Percentiles rank a stretch among this genome's conserved stretches.
These are phyloP conservation scores for Dendrocalamus latiflorus DNA, from an alignment of 202 grass and related monocot genomes.

Conservation along the genomic window DNA sequence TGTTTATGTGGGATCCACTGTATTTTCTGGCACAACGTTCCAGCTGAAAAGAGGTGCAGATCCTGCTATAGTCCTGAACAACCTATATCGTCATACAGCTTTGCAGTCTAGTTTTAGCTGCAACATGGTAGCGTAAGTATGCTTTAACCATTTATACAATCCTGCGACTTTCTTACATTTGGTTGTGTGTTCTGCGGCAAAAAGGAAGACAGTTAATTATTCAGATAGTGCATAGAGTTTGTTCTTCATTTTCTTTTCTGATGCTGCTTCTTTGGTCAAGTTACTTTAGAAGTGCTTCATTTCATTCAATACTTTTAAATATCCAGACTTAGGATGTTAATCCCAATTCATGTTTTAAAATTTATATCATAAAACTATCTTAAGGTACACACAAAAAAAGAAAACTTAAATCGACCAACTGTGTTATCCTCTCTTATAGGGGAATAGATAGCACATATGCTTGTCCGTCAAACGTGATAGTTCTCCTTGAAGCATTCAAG, in stretches of 20 bases:
- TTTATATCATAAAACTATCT: neutral
- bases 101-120: conserved; percentile 98
- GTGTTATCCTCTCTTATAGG: neutral
- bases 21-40: conserved; percentile 21
- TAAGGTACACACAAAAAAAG: neutral
- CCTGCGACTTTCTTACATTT: neutral
- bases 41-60: conserved; percentile 86
- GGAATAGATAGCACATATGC: conserved; percentile 1
- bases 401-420: neutral
- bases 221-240: neutral
- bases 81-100: conserved; percentile 83
- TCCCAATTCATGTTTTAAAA: neutral
- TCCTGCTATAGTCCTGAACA: conserved; percentile 86
- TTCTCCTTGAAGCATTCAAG: conserved; percentile 15
- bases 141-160: conserved; percentile 10
- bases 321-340: neutral
- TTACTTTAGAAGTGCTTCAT: neutral
- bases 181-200: conserved; percentile 18
- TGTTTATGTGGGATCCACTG: conserved; percentile 7
- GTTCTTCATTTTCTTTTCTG: conserved; percentile 9
- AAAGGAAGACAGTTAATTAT: conserved; percentile 10
- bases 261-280: conserved; percentile 5
- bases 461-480: neutral
- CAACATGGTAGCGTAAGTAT: conserved; percentile 97
- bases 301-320: conserved; percentile 5